Evolutionary conservation across 768 basidiomycete species (phyloP).

Genomic region (Podaxis carcinomalis): DNA sequence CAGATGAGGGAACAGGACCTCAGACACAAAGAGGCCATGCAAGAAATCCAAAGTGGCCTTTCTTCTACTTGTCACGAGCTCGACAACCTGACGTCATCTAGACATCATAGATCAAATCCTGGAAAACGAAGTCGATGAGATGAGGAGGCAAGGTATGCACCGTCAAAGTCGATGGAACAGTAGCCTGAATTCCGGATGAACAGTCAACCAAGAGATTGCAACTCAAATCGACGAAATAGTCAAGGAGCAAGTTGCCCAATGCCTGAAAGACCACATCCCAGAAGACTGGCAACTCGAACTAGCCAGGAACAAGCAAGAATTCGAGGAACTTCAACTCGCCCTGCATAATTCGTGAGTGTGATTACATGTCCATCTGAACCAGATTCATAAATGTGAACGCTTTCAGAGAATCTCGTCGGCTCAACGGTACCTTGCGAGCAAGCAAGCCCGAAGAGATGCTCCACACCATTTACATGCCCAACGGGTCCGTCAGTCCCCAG

Average conservation of each 20-base stretch:
- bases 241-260: constrained; percentile 41
- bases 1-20: constrained; percentile 41
- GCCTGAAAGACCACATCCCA: constrained; percentile 44
- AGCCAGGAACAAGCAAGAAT: constrained; percentile 34
- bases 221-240: constrained; percentile 48
- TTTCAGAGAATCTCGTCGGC: constrained; percentile 51
- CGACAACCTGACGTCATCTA: constrained; percentile 17
- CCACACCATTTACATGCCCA: constrained; percentile 41
- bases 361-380: background rate
- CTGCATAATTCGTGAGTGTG: constrained; percentile 57
- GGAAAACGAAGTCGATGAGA: constrained; percentile 35
- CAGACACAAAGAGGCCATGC: constrained; percentile 37
- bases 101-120: constrained; percentile 45
- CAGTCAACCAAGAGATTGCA: constrained; percentile 47
- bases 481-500: constrained; percentile 40
- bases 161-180: background rate
- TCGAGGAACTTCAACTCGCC: constrained; percentile 40
- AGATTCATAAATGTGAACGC: background rate
- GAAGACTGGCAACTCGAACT: constrained; percentile 46
- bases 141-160: constrained; percentile 41
- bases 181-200: background rate
- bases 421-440: constrained; percentile 44
- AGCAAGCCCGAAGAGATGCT: constrained; percentile 36
- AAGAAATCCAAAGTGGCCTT: constrained; percentile 45
- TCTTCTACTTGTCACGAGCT: background rate